A percentile compares a stretch with the other conserved stretches of the same genome.
These are phyloP conservation scores for Purpureocillium lavendulum DNA, from an alignment of 2,329 filamentous ascomycete genomes.

Conservation along the genomic window DNA sequence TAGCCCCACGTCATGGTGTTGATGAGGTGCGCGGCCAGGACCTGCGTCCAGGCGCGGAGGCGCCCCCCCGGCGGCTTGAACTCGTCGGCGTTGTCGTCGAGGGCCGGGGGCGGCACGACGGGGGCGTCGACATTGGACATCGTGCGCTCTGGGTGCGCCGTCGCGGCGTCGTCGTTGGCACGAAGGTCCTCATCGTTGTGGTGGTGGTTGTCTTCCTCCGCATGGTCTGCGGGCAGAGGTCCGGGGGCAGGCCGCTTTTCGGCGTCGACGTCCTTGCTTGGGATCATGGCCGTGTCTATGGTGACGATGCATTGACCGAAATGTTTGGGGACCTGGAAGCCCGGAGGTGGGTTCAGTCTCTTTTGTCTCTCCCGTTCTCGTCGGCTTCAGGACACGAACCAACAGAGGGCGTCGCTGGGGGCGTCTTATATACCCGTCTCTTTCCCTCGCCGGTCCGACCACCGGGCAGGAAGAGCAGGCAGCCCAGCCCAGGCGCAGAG, in stretches of 20 bases:
- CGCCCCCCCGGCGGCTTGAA: conserved; percentile 33
- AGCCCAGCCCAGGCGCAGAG: too few species aligned
- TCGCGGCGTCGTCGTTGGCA: conserved; percentile 6
- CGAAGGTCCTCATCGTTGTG: conserved; percentile 1
- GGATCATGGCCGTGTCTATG: background rate
- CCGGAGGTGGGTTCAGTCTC: too few species aligned
- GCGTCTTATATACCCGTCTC: too few species aligned
- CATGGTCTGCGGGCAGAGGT: background rate
- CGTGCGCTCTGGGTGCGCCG: too few species aligned
- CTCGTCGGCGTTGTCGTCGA: background rate
- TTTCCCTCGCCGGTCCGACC: too few species aligned
- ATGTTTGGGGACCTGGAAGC: too few species aligned
- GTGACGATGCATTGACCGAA: too few species aligned
- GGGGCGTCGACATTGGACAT: background rate
- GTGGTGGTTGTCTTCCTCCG: background rate
- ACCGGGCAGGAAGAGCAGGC: too few species aligned
- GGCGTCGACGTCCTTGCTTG: background rate
- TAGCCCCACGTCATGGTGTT: conserved; percentile 44
- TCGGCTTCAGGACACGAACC: too few species aligned
- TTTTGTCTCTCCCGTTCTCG: too few species aligned
- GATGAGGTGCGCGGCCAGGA: conserved; percentile 36
- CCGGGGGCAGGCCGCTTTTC: background rate
- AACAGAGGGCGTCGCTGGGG: too few species aligned
- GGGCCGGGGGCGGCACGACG: background rate
- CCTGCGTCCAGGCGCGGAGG: conserved; percentile 39